phyloP scores from a whole-genome alignment of 768 basidiomycete genomes.

The Leccinellum luteum region DNA sequence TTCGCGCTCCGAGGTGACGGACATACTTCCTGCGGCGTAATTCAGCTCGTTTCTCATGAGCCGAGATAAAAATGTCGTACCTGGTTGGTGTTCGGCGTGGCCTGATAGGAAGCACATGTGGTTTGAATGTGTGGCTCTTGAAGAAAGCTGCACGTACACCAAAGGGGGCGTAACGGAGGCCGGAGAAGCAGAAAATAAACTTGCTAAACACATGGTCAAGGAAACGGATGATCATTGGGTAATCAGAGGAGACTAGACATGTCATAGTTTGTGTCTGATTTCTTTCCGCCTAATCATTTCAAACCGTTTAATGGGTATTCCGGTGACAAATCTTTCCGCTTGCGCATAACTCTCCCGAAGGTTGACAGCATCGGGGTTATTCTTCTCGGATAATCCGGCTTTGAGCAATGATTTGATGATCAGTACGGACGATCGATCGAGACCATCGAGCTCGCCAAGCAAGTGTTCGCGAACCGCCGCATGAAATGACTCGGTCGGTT shows the following conservation, averaged over 20 bases:
- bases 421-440: conserved; percentile 55
- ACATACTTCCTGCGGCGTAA: too few species aligned
- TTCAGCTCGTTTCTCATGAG: neutral
- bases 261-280: conserved; percentile 61
- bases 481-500: conserved; percentile 53
- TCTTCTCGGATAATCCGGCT: conserved; percentile 57
- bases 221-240: neutral
- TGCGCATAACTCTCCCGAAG: conserved; percentile 71
- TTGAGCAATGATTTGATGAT: conserved; percentile 52
- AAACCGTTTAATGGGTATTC: conserved; percentile 54
- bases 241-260: neutral
- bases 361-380: conserved; percentile 61
- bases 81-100: neutral
- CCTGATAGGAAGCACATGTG: neutral
- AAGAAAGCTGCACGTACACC: neutral
- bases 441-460: conserved; percentile 53
- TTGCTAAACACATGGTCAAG: neutral
- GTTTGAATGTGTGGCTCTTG: neutral
- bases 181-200: neutral
- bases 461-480: conserved; percentile 46
- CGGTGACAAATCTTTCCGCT: conserved; percentile 61
- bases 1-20: neutral
- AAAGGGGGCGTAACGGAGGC: neutral
- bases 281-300: conserved; percentile 57
- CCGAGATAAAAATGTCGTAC: neutral